phyloP scores from a whole-genome alignment of 352 stramenopile genomes.

The Paralagenidium karlingii region DNA sequence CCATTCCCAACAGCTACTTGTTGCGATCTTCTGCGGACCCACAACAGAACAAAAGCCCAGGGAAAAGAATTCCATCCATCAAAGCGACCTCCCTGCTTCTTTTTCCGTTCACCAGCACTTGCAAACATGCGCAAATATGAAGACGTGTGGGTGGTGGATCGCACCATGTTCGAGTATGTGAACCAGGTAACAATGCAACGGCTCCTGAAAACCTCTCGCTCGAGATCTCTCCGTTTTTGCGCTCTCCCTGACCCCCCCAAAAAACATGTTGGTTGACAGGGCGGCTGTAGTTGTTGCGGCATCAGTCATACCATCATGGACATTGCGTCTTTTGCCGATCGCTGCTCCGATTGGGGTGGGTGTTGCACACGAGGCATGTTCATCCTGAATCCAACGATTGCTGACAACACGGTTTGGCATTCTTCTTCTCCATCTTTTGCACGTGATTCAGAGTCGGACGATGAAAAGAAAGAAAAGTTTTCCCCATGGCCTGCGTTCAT shows the following conservation, averaged over 20 bases:
- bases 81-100: too few species aligned
- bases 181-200: slow-evolving; percentile 45
- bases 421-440: background rate
- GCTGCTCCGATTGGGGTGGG: slow-evolving; percentile 83
- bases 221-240: too few species aligned
- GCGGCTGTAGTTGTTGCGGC: slow-evolving; percentile 85
- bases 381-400: background rate
- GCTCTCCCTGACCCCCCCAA: too few species aligned
- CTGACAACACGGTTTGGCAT: background rate
- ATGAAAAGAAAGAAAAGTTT: slow-evolving; percentile 79
- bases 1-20: too few species aligned
- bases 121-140: slow-evolving; percentile 50
- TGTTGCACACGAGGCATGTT: background rate
- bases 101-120: slow-evolving; percentile 1
- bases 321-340: slow-evolving; percentile 66
- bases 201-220: too few species aligned
- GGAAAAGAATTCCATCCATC: too few species aligned
- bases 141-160: slow-evolving; percentile 85
- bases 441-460: slow-evolving; percentile 79
- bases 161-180: slow-evolving; percentile 92
- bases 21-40: too few species aligned
- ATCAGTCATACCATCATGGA: slow-evolving; percentile 83
- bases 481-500: slow-evolving; percentile 82
- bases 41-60: too few species aligned
- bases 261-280: too few species aligned